Conservation (phyloP, 164 flowering plant species). For the Umbellularia californica region DNA sequence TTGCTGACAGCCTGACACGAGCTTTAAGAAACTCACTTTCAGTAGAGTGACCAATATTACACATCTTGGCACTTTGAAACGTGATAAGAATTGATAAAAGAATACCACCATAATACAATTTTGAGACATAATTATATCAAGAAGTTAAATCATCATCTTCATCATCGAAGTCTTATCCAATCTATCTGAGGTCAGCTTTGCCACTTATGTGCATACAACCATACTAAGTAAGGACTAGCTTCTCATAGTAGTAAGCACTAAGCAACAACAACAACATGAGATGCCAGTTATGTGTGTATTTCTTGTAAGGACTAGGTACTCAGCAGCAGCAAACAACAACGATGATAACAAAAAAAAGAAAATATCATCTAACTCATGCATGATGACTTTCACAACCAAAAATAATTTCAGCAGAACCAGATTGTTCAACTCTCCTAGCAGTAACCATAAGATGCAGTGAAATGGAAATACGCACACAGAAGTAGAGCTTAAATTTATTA, state of each 20-base stretch:
- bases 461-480: too few species aligned
- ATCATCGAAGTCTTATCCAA: too few species aligned
- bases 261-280: too few species aligned
- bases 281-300: too few species aligned
- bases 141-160: not conserved
- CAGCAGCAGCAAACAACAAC: not conserved
- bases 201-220: too few species aligned
- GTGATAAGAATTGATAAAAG: not conserved
- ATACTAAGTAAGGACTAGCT: too few species aligned
- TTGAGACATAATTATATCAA: not conserved
- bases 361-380: not conserved
- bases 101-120: not conserved
- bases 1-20: not conserved
- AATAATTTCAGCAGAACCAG: not conserved
- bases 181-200: too few species aligned
- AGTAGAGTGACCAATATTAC: not conserved
- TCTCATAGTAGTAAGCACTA: too few species aligned
- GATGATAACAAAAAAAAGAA: not conserved
- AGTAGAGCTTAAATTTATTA: not conserved
- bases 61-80: not conserved
- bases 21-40: not conserved
- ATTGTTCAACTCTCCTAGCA: not conserved
- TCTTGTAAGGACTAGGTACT: not conserved
- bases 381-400: not conserved
- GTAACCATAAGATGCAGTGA: not conserved